Percentiles rank a stretch among this genome's conserved stretches.
Conservation (phyloP, 2,329 filamentous ascomycete species). For the Scytalidium sp. region DNA sequence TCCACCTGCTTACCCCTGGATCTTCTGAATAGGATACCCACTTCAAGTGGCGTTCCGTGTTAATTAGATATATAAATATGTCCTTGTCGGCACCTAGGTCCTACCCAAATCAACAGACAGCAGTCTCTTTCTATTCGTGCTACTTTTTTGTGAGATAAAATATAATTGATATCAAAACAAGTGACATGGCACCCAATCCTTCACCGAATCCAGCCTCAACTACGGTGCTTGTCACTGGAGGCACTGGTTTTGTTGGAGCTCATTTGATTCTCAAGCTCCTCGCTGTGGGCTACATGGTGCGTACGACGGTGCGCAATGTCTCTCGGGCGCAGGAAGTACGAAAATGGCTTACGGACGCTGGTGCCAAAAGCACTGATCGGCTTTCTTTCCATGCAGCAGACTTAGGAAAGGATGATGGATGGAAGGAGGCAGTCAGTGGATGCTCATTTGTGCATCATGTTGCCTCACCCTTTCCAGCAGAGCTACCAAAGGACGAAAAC, state of each 20-base stretch:
- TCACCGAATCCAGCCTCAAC: too few relatives aligned
- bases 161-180: too few relatives aligned
- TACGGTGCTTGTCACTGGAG: constrained; percentile 26
- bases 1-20: too few relatives aligned
- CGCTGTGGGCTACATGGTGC: constrained; percentile 24
- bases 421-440: constrained; percentile 24
- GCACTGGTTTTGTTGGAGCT: constrained; percentile 27
- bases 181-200: constrained; percentile 2
- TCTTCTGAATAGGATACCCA: too few relatives aligned
- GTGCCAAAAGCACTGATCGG: constrained; percentile 11
- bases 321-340: constrained; percentile 18
- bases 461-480: constrained; percentile 25
- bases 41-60: too few relatives aligned
- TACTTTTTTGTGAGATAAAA: too few relatives aligned
- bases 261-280: constrained; percentile 25
- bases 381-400: constrained; percentile 25
- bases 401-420: constrained; percentile 25
- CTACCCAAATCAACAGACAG: too few relatives aligned
- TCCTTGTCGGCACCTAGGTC: too few relatives aligned
- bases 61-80: too few relatives aligned
- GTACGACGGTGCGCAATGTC: constrained; percentile 26
- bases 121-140: too few relatives aligned
- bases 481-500: constrained; percentile 27
- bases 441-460: constrained; percentile 27
- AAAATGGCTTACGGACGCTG: constrained; percentile 18